Evolutionary conservation across 305 asterid species (phyloP), one percentile per base, ranked within the genome.

Genomic region (Rubia tinctorum): DNA sequence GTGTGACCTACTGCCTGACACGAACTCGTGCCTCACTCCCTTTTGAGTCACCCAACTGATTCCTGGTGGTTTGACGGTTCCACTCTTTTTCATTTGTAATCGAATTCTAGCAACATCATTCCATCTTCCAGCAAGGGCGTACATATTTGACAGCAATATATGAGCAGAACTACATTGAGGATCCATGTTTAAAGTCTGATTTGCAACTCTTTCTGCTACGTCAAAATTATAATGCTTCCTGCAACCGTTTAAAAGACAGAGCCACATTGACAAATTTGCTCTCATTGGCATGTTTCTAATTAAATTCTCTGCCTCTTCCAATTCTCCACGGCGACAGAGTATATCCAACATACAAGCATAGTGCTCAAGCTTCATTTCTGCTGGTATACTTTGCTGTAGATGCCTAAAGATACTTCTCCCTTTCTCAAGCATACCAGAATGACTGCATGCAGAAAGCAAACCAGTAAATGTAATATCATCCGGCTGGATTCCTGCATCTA

Each of bases 381-480:
- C 53, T 34, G 63, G 30, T 68, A 80, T 63, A 44, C 34, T 20
- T 20, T 56, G 72, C 7, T 8, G 62, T 60, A 92, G 74, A 77
- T 76, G 76, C 37, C 80, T 40, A 75, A 95, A 95, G 49, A 90
- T 72, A 76, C 39, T 75, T 71, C 81, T 81, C 73, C 95, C 98
- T 85, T 90, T 88, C 64, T 71, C 77, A 39, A 90, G 84, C 90
- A 87, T 79, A 18, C 97, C 97, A 13, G 96, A 89, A 79, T 88
- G 99, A 76, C 97, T 92, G 78, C 96, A 92, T 3, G 98, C 90
- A 66, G 73, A 86, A 68, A 95, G 98, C 84, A 95, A 80, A 61
- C 95, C 97, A 0, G 91, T 89, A 85, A 86, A 87, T 7, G 99
- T 95, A 78, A 95, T 90, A 71, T 81, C 98, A 78, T 95, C 97